Evolutionary conservation across 23 red algal genomes (phyloP).

Genomic region (Gracilariopsis chorda): DNA sequence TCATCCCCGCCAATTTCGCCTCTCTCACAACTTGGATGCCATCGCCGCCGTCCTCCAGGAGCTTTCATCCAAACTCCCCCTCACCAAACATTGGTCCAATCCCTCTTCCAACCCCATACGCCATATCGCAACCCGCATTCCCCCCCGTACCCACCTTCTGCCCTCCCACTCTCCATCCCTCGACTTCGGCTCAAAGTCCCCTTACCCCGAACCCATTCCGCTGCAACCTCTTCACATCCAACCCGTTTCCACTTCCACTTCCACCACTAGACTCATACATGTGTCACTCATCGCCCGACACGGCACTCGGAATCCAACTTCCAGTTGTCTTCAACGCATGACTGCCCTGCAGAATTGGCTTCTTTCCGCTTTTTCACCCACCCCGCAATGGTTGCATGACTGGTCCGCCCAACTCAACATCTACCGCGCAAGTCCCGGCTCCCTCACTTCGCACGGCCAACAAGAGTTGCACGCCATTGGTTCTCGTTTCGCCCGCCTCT

Average conservation of each 20-base stretch:
- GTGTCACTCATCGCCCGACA: conserved; percentile 63
- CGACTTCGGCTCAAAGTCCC: conserved; percentile 47
- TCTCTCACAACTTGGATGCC: not conserved
- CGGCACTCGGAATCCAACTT: conserved; percentile 68
- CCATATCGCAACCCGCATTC: not conserved
- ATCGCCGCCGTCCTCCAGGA: conserved; percentile 16
- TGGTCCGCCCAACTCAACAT: conserved; percentile 38
- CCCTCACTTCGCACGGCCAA: conserved; percentile 41
- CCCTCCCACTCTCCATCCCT: not conserved
- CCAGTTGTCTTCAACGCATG: conserved; percentile 43
- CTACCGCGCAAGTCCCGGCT: conserved; percentile 28
- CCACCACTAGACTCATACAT: conserved; percentile 46
- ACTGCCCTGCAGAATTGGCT: conserved; percentile 34
- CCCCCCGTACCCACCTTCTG: not conserved
- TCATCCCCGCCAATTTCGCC: not conserved
- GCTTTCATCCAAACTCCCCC: not conserved
- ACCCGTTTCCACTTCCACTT: not conserved
- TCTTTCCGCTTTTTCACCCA: not conserved
- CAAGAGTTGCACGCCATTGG: conserved; percentile 57
- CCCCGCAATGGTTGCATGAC: conserved; percentile 32
- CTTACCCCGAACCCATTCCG: not conserved
- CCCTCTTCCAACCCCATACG: not conserved
- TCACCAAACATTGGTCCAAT: not conserved
- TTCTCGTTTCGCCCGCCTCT: conserved; percentile 32
- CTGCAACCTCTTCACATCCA: conserved; percentile 16